These are phyloP conservation scores for Endogone sp. DNA, from an alignment of 192 early-diverging fungal genomes.

Conservation along the genomic window DNA sequence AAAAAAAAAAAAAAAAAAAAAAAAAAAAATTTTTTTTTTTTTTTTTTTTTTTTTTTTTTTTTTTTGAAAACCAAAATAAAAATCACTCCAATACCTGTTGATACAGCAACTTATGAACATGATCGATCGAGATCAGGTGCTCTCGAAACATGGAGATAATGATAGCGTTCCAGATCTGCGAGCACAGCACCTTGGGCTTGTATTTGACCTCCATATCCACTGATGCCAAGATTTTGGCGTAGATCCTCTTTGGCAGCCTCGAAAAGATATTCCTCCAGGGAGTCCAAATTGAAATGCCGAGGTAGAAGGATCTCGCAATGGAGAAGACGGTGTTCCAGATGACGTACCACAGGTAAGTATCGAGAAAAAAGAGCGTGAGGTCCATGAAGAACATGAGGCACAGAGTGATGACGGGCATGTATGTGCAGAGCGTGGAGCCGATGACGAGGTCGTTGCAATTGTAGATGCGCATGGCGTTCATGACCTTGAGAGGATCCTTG, in stretches of 20 bases:
- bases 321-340: slow-evolving; percentile 84
- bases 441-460: slow-evolving; percentile 60
- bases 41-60: not conserved
- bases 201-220: slow-evolving; percentile 63
- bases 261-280: slow-evolving; percentile 81
- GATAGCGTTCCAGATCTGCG: slow-evolving; percentile 83
- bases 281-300: slow-evolving; percentile 79
- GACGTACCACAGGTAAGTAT: slow-evolving; percentile 88
- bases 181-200: slow-evolving; percentile 77
- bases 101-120: slow-evolving; percentile 73
- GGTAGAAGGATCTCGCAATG: slow-evolving; percentile 65
- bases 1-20: not conserved
- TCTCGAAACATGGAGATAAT: slow-evolving; percentile 81
- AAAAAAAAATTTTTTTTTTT: not conserved
- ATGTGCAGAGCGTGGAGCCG: slow-evolving; percentile 51
- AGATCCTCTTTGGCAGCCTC: slow-evolving; percentile 75
- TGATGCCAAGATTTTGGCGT: slow-evolving; percentile 67
- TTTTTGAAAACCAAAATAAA: not conserved
- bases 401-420: slow-evolving; percentile 66
- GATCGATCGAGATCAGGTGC: slow-evolving; percentile 69
- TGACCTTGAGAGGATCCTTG: slow-evolving; percentile 64
- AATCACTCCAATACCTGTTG: slow-evolving; percentile 61
- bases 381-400: slow-evolving; percentile 71
- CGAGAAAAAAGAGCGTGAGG: slow-evolving; percentile 75
- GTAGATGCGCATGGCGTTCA: slow-evolving; percentile 37